phyloP scores from a whole-genome alignment of 2,329 filamentous ascomycete species.

The Paramyrothecium sp. region DNA sequence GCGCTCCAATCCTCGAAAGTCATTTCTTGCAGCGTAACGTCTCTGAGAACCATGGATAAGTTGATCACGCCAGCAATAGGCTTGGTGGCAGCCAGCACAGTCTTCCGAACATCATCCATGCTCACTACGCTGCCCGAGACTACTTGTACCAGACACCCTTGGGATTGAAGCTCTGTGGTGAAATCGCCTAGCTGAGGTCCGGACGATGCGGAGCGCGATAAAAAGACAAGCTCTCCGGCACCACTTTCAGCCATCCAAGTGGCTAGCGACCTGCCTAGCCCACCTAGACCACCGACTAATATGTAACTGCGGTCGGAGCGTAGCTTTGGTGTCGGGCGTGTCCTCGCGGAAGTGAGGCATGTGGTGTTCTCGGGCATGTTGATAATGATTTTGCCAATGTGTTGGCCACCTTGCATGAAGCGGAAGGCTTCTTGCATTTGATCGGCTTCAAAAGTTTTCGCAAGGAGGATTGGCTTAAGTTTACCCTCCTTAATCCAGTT shows the following conservation, averaged over 20 bases:
- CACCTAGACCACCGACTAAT: conserved; percentile 19
- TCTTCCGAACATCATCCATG: conserved; percentile 21
- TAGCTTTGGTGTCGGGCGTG: background rate
- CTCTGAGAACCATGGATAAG: background rate
- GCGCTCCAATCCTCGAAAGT: conserved; percentile 25
- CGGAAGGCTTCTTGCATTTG: background rate
- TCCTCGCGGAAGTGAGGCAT: background rate
- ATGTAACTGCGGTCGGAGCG: conserved; percentile 8
- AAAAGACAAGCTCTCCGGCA: conserved; percentile 20
- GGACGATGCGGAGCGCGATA: conserved; percentile 22
- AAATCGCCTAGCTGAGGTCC: conserved; percentile 9
- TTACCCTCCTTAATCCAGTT: background rate
- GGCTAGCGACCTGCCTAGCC: conserved; percentile 11
- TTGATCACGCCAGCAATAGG: background rate
- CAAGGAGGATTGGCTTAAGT: background rate
- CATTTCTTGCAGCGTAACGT: conserved; percentile 20
- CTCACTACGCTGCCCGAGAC: conserved; percentile 30
- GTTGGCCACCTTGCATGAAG: background rate
- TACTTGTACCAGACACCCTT: conserved; percentile 21
- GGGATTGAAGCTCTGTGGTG: conserved; percentile 18
- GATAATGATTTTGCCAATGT: conserved; percentile 1
- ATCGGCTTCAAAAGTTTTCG: background rate
- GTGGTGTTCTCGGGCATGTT: background rate
- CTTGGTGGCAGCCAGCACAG: conserved; percentile 9
- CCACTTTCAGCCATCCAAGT: conserved; percentile 22